A percentile compares a stretch with the other conserved stretches of the same genome.
These are phyloP conservation scores for Plasmodium cynomolgi DNA, from an alignment of 169 alveolate genomes.

Conservation along the genomic window DNA sequence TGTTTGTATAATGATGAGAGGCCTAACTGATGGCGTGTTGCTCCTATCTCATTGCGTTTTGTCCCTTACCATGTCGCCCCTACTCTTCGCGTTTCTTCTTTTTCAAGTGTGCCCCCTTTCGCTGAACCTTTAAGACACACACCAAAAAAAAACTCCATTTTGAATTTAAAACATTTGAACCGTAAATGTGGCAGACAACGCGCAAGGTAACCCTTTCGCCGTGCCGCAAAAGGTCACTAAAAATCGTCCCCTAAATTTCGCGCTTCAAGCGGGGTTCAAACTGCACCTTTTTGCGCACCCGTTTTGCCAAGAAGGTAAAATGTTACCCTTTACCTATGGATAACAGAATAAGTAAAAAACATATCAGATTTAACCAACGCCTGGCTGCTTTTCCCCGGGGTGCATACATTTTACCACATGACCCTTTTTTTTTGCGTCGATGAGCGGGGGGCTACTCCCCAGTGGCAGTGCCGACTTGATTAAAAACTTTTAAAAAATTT, in stretches of 20 bases:
- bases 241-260: not conserved
- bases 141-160: not conserved
- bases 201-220: not conserved
- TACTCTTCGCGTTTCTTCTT: not conserved
- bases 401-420: not conserved
- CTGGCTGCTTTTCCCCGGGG: not conserved
- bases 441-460: not conserved
- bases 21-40: not conserved
- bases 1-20: not conserved
- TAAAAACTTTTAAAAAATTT: not conserved
- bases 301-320: not conserved
- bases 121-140: not conserved
- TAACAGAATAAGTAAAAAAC: not conserved
- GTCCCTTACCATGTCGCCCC: not conserved
- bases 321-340: not conserved
- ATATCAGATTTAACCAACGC: not conserved
- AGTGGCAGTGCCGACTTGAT: not conserved
- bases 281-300: not conserved
- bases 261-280: not conserved
- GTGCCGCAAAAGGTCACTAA: not conserved
- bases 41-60: not conserved
- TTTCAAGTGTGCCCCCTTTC: not conserved
- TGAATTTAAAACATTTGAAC: not conserved
- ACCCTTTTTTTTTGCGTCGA: not conserved
- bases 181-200: not conserved